Conservation (phyloP, 805 yeast genomes). For the Spathaspora girioi region DNA sequence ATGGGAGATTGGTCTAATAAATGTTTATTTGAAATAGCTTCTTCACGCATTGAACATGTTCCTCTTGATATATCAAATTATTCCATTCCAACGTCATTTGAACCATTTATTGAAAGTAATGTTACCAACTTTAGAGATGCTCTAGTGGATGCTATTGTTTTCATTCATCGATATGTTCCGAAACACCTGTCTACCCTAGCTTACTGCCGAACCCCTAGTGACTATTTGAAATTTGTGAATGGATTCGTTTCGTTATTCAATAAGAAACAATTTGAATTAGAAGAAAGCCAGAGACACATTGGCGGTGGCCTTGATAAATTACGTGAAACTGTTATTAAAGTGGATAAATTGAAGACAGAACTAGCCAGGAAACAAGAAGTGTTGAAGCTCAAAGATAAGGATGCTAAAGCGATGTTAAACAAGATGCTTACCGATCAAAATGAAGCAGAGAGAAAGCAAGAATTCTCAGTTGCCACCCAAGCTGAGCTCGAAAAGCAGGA, state of each 20-base stretch:
- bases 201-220: conserved; percentile 44
- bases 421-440: conserved; percentile 81
- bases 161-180: conserved; percentile 37
- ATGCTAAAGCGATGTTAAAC: conserved; percentile 69
- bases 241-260: conserved; percentile 43
- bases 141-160: conserved; percentile 44
- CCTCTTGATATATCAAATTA: conserved; percentile 54
- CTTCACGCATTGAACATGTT: conserved; percentile 32
- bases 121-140: conserved; percentile 36
- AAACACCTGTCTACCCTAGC: conserved; percentile 9
- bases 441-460: conserved; percentile 87
- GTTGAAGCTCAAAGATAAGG: conserved; percentile 54
- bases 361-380: conserved; percentile 51
- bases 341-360: conserved; percentile 52
- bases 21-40: conserved; percentile 51
- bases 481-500: conserved; percentile 68
- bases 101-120: conserved; percentile 8
- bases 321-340: conserved; percentile 72
- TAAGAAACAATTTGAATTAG: conserved; percentile 46
- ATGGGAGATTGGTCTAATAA: conserved; percentile 75
- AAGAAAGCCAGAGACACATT: conserved; percentile 67
- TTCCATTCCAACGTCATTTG: conserved; percentile 24
- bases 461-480: conserved; percentile 76
- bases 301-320: conserved; percentile 71
- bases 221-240: conserved; percentile 48